Base-by-base conservation (phyloP, 192 early-diverging fungal genomes). In the Linnemannia exigua region DNA sequence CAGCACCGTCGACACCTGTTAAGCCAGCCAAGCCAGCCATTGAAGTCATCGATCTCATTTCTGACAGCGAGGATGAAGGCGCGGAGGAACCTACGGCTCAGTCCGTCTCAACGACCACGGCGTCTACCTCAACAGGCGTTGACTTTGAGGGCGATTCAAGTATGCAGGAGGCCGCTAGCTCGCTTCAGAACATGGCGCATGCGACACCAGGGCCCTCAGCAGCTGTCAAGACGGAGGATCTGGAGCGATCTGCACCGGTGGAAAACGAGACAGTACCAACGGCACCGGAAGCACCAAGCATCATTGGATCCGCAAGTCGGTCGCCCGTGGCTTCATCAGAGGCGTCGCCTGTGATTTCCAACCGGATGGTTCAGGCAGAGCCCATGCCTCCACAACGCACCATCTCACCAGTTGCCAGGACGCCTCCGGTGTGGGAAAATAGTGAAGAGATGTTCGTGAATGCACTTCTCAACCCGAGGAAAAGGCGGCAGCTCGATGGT, bases 11-110 rank as follows among this genome's bases (percentile, higher is more conserved):
- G 12, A 33, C 31, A 14, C 67, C 79, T 46, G 68, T 20, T 15
- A 38, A 75, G 48, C 84, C 84, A 36, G 20, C 74, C n/a, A 86
- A 91, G n/a, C 86, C 78, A 47, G 87, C 90, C 25, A 77, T 88
- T 15, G 92, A 93, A 33, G 84, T 92, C 50, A 91, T 95, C 54
- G 94, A 95, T 77, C 82, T 95, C 47, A 95, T 94, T 5, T 87
- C 94, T 2, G 84, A 84, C 63, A 90, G 89, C 70, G 87, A 88
- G 22, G 90, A 91, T 22, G 88, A 88, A 38, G 88, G 78, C 15
- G 82, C 79, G 1, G 71, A 76, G 8, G 41, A 36, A 41, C 11
- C 20, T 15, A 41, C n/a, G 20, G 8, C 71, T 41, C 28, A 31
- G 28, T 11, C 58, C 14, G 58, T 25, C 14, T 14, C 9, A 31